Conservation (phyloP, 1,284 basidiomycete genomes). For the Leccinum pachyderme region DNA sequence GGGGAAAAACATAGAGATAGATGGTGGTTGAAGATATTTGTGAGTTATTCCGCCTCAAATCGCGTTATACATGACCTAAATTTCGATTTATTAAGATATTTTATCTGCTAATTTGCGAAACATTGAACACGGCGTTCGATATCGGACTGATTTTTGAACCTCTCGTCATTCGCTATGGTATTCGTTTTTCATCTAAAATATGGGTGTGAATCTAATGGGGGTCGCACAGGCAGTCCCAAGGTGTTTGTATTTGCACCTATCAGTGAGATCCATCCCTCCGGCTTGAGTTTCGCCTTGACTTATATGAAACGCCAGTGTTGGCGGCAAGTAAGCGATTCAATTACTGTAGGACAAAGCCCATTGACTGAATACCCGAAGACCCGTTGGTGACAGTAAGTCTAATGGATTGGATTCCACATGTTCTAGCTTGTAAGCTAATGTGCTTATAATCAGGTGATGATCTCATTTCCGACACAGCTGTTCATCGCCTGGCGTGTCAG, state of each 20-base stretch:
- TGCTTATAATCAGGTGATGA: constrained; percentile 35
- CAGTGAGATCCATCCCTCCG: constrained; percentile 6
- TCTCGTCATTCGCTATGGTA: constrained; percentile 41
- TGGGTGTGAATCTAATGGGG: neutral
- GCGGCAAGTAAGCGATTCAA: constrained; percentile 31
- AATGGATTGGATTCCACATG: neutral
- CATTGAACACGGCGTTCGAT: constrained; percentile 42
- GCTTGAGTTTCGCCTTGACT: neutral
- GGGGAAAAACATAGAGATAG: constrained; percentile 35
- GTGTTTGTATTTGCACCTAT: constrained; percentile 6
- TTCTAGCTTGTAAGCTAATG: neutral
- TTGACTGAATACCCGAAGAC: constrained; percentile 13
- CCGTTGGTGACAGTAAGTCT: constrained; percentile 19
- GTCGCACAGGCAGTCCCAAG: neutral
- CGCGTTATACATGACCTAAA: neutral
- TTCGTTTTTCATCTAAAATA: neutral
- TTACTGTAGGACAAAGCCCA: neutral
- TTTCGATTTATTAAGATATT: constrained; percentile 31
- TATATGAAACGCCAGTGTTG: constrained; percentile 27
- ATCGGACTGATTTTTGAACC: constrained; percentile 48
- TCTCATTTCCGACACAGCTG: constrained; percentile 51
- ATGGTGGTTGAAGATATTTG: constrained; percentile 42
- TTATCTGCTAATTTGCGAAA: constrained; percentile 43
- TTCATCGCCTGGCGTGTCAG: constrained; percentile 54
- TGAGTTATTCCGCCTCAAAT: constrained; percentile 21